Base-by-base conservation (phyloP, 495 filamentous ascomycete species). In the Wilcoxina mikolae region DNA sequence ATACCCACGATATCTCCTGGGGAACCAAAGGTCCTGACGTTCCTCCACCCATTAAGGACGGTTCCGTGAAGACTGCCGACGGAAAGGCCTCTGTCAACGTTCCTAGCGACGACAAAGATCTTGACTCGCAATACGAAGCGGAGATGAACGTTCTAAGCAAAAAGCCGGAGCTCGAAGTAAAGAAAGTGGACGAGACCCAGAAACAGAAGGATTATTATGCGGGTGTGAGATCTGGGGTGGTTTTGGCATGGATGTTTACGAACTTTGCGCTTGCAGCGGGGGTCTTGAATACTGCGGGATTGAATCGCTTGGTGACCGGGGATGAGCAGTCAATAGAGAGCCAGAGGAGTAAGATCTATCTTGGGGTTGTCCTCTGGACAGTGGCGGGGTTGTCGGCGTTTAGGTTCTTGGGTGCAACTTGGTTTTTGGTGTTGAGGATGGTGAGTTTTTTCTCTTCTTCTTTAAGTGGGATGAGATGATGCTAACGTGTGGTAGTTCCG, bases 201-300 rank as follows among this genome's bases (percentile, higher is more conserved):
- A 83, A 83, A 60, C 91, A 99, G 70, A 87, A 94, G 71, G 91
- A 96, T 68, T 99, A 96, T 67, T 99, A 99, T 74, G 87, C 89
- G 63, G 91, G 89, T 39, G 94, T 99, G 66, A 78, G 93, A 45
- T 88, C 84, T 52, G 76, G 85, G 12, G 87, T 94, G 61, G 93
- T 99, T 52, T 73, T 99, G 49, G 76, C 82, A 53, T 99, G 93
- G 93, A 91, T 99, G 71, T 87, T 95, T 64, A 89, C 80, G 60
- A 99, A 99, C 69, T 84, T 96, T 64, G 87, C 80, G 9, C 81
- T 99, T 3, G 76, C 75, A 3, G 91, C 91, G 0, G 77, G 89
- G n/a, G 88, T 99, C 39, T 70, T 96, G 54, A 84, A 81, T 58
- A 78, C 83, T 1, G 93, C 81, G 22, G 93, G 93, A 4, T 64